phyloP scores from a whole-genome alignment of 164 flowering plant genomes.

The Cinnamomum chago region DNA sequence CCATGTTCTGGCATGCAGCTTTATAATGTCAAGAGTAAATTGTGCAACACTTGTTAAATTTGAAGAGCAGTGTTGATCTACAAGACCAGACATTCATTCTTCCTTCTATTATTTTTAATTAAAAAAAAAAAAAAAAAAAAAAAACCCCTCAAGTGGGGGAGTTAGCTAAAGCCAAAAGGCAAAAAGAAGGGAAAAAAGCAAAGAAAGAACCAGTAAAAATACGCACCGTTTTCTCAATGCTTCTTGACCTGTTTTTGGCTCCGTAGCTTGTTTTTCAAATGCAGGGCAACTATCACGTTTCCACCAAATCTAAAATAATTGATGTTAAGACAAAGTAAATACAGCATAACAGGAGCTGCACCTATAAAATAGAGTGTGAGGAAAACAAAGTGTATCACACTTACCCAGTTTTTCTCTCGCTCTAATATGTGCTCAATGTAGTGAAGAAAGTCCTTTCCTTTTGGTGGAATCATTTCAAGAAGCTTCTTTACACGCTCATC shows the following conservation, averaged over 20 bases:
- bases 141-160: not conserved
- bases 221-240: conserved; percentile 71
- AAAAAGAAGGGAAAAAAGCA: not conserved
- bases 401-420: conserved; percentile 95
- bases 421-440: conserved; percentile 88
- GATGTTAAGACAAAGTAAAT: not conserved
- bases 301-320: conserved; percentile 80
- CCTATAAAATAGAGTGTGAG: not conserved
- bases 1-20: not conserved
- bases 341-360: not conserved
- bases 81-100: not conserved
- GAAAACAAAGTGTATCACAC: conserved; percentile 7
- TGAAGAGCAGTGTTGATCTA: not conserved
- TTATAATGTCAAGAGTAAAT: not conserved
- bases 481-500: conserved; percentile 93
- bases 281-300: conserved; percentile 97
- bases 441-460: conserved; percentile 83
- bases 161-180: not conserved
- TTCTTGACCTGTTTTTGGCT: conserved; percentile 62
- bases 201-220: conserved; percentile 1
- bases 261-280: conserved; percentile 76
- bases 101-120: too few relatives aligned
- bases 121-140: too few relatives aligned
- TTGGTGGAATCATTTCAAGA: conserved; percentile 92
- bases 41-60: not conserved